These are phyloP conservation scores for Herpetomonas tarakana DNA, from an alignment of 208 protist genomes.

Conservation along the genomic window DNA sequence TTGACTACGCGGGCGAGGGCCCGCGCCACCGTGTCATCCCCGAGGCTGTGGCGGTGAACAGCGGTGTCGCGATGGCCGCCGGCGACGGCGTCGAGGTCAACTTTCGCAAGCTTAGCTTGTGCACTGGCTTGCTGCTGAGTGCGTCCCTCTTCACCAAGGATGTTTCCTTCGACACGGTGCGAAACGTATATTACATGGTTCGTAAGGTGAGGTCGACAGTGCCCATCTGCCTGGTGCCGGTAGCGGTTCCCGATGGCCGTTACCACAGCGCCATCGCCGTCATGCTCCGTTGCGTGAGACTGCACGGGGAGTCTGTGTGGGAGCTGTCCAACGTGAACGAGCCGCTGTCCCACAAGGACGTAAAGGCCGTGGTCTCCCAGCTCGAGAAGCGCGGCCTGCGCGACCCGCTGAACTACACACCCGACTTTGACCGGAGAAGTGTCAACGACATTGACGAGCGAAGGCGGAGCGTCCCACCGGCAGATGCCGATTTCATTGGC, in stretches of 20 bases:
- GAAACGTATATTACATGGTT: conserved; percentile 64
- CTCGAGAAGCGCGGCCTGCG: conserved; percentile 53
- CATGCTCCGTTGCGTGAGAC: conserved; percentile 63
- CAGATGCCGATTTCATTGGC: neutral
- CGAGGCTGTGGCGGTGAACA: conserved; percentile 19
- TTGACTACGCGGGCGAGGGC: neutral
- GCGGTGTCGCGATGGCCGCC: conserved; percentile 39
- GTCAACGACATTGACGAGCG: conserved; percentile 19
- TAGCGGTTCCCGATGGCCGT: conserved; percentile 22
- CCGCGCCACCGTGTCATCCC: neutral
- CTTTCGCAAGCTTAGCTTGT: conserved; percentile 42
- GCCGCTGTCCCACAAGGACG: conserved; percentile 32
- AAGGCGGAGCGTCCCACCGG: conserved; percentile 18
- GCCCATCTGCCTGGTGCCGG: conserved; percentile 53
- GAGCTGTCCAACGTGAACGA: conserved; percentile 76
- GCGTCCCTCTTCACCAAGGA: conserved; percentile 60
- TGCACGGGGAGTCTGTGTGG: conserved; percentile 47
- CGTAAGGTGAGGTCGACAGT: conserved; percentile 26
- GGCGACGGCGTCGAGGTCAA: conserved; percentile 64
- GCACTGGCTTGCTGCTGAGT: conserved; percentile 46
- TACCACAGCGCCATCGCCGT: conserved; percentile 50
- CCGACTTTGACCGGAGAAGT: conserved; percentile 25
- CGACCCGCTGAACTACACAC: conserved; percentile 44
- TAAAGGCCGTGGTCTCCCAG: conserved; percentile 49
- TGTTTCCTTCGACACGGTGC: conserved; percentile 20